Evolutionary conservation across 345 rosid genomes (phyloP), one percentile per base, ranked within the genome.

Genomic region (Gossypium turneri): DNA sequence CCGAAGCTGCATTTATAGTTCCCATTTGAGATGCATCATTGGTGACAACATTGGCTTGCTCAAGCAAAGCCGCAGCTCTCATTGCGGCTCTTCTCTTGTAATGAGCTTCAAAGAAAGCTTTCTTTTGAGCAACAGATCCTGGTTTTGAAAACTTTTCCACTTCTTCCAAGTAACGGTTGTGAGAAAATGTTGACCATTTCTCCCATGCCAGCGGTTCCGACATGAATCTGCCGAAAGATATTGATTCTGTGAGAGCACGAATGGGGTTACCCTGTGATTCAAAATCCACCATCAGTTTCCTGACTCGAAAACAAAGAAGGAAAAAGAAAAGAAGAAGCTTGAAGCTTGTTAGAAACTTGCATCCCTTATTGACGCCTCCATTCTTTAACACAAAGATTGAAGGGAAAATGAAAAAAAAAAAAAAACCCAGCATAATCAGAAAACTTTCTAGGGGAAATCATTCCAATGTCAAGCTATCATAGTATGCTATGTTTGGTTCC

Each of bases 51-150:
- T 74, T 78, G 63, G 77, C 75, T 85, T 84, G 78, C 74, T 83
- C 81, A 3, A 63, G 67, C 79, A 76, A 61, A 69, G 86, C 82
- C 9, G 83, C 82, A 29, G 87, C 87, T 78, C 79, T 89, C 83
- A 78, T 78, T 48, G 90, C 88, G 69, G 98, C 96, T 81, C 88
- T 87, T 78, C 73, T 86, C 88, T 85, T 90, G 83, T 87, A 91
- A 80, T 86, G 93, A 73, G 91, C 97, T 83, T 95, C 99, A 62
- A 95, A 95, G 67, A 79, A 93, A 5, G 98, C 98, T 78, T 79
- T 93, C 93, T 86, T 95, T 83, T 89, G 81, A 34, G 99, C 99
- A 70, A 95, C 98, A 77, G 94, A 83, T 47, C 99, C 99, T 41
- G 97, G 96, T 79, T 84, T 91, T 2, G 96, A 87, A 63, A 84